phyloP scores from a whole-genome alignment of 257 asterid species.

The Solanum tacnaense region DNA sequence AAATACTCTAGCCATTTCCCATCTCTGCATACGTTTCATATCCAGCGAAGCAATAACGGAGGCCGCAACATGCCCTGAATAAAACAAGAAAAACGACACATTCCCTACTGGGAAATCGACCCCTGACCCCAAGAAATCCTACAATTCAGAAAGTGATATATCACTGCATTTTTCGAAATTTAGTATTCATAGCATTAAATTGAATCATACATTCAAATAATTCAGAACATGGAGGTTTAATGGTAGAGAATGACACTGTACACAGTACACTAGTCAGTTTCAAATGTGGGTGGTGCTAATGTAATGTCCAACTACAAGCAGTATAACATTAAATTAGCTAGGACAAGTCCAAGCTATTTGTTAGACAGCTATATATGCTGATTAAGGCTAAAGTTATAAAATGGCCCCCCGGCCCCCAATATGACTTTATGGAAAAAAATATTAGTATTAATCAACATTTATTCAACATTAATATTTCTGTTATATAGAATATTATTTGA shows the following conservation, averaged over 20 bases:
- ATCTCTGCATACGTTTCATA: conserved; percentile 76
- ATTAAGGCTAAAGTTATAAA: neutral
- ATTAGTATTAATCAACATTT: neutral
- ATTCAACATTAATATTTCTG: neutral
- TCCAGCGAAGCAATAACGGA: conserved; percentile 82
- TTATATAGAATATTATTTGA: neutral
- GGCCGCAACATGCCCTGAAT: conserved; percentile 90
- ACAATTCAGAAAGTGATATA: neutral
- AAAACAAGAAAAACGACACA: conserved; percentile 82
- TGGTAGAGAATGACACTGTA: neutral
- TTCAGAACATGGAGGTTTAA: neutral
- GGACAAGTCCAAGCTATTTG: neutral
- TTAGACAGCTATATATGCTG: neutral
- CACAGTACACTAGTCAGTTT: neutral
- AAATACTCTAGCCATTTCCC: conserved; percentile 54
- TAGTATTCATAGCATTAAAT: neutral
- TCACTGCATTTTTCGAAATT: neutral
- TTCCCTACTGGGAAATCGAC: conserved; percentile 95
- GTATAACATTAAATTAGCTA: neutral
- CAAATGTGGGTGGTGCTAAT: neutral
- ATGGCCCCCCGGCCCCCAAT: neutral
- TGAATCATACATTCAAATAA: neutral
- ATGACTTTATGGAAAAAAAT: neutral
- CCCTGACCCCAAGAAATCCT: conserved; percentile 93
- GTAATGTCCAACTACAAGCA: neutral